These are phyloP conservation scores for Backusella parvicylindrica DNA, from an alignment of 192 early-diverging fungal genomes.

Conservation along the genomic window DNA sequence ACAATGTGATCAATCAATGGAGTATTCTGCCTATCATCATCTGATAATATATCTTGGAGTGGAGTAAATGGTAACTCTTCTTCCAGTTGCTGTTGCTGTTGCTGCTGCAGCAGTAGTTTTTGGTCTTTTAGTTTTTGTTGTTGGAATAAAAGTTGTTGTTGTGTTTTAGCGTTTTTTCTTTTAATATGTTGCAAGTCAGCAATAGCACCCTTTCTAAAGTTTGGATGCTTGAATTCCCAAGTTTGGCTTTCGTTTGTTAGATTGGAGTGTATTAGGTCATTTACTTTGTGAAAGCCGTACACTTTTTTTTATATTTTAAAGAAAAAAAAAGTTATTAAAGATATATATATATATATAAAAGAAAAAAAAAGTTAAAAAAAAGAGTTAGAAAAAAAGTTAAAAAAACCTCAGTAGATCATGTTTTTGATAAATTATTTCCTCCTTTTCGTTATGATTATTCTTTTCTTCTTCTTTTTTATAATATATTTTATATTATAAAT, in stretches of 20 bases:
- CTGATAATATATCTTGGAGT: background rate
- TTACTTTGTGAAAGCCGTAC: slow-evolving; percentile 54
- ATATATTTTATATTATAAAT: background rate
- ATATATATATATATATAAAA: background rate
- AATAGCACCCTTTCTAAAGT: slow-evolving; percentile 67
- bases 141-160: background rate
- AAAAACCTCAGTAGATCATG: background rate
- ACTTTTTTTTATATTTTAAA: slow-evolving; percentile 17
- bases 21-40: slow-evolving; percentile 10
- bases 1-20: slow-evolving; percentile 20
- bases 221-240: slow-evolving; percentile 88
- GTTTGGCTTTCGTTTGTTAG: slow-evolving; percentile 62
- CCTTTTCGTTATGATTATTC: background rate
- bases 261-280: slow-evolving; percentile 54
- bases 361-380: slow-evolving; percentile 2
- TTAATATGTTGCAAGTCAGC: slow-evolving; percentile 43
- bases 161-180: slow-evolving; percentile 33
- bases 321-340: background rate
- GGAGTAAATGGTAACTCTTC: background rate
- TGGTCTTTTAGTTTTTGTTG: slow-evolving; percentile 4
- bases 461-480: background rate
- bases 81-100: background rate
- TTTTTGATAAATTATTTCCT: background rate
- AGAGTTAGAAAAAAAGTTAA: background rate
- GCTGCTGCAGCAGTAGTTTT: background rate